These are phyloP conservation scores for Pythium biforme DNA, from an alignment of 352 stramenopile species.

Conservation along the genomic window DNA sequence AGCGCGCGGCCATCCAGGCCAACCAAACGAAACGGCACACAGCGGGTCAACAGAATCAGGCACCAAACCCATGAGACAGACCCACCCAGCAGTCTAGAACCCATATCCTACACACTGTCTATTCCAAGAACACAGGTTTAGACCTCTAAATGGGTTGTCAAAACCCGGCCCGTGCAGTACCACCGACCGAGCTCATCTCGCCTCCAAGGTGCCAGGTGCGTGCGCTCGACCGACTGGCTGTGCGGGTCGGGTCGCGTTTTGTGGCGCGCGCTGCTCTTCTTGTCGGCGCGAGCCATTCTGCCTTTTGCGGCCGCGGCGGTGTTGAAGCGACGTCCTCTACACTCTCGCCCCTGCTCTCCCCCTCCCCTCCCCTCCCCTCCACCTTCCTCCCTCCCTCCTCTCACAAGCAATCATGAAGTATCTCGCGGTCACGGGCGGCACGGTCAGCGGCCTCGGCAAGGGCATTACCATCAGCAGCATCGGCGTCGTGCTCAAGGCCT, in stretches of 20 bases:
- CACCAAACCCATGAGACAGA: conserved; percentile 6
- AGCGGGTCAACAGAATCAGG: neutral
- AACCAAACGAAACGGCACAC: conserved; percentile 12
- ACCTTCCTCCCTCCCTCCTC: neutral
- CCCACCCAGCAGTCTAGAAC: neutral
- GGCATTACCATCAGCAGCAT: conserved; percentile 99
- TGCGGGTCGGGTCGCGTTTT: neutral
- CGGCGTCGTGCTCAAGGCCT: conserved; percentile 96
- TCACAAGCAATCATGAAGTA: conserved; percentile 91
- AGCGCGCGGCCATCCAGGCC: conserved; percentile 14
- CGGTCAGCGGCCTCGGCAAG: conserved; percentile 98
- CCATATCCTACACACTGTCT: neutral
- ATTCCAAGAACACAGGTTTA: neutral
- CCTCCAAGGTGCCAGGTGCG: too few species aligned
- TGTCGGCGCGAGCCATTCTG: conserved; percentile 19
- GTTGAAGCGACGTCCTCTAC: conserved; percentile 21
- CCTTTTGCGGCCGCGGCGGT: conserved; percentile 17
- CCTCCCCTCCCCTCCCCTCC: neutral
- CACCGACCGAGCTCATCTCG: conserved; percentile 21
- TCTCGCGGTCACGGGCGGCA: conserved; percentile 97
- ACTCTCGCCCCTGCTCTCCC: conserved; percentile 10
- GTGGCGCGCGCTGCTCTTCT: neutral
- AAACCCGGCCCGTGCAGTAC: conserved; percentile 18
- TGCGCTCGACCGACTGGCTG: conserved; percentile 10
- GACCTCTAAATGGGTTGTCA: neutral